Evolutionary conservation across 2,329 filamentous ascomycete genomes (phyloP), one percentile per base, ranked within the genome.

Genomic region (Penicillium capsulatum): DNA sequence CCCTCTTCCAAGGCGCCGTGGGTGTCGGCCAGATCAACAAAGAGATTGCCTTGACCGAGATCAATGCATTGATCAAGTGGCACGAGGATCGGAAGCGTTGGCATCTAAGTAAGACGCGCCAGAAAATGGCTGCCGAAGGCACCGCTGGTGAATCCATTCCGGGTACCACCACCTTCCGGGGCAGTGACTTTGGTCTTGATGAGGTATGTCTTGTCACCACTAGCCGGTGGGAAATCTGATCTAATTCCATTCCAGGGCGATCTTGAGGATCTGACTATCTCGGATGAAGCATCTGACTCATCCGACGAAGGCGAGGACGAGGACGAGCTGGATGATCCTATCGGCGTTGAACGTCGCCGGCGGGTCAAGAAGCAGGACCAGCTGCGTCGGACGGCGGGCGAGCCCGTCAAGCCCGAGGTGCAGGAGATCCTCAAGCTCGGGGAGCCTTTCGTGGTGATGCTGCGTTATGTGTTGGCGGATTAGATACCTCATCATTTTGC

Each of bases 81-180:
- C 92, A 98, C 65, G 87, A 90, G 61, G 86, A 87, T 29, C 76
- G 92, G 39, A 97, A 98, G 75, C 91, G 91, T 69, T 98, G 92
- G 92, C 92, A 98, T 63, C 82, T 91, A 45, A 88, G 94, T 68
- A 98, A 98, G 75, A 98, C 92, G 7, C 75, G 90, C 38, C 92
- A 97, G 70, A 98, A 98, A 75, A 97, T 98, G 92, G 92, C 92
- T 0, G 89, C 88, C 2, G 89, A 91, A 57, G 81, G 81, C 3
- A 73, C 67, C 7, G 60, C 61, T 4, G 65, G 60, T 14, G 65
- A 75, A 40, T 65, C 69, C 36, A 74, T 75, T 5, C 77, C 75
- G 7, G 79, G 72, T 16, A 71, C 74, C 50, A 56, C 61, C 13
- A 70, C 64, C 10, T 94, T 97, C 69, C 81, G 77, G 57, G 83